Evolutionary conservation across 768 basidiomycete species (phyloP).

Genomic region (Lentinula raphanica): DNA sequence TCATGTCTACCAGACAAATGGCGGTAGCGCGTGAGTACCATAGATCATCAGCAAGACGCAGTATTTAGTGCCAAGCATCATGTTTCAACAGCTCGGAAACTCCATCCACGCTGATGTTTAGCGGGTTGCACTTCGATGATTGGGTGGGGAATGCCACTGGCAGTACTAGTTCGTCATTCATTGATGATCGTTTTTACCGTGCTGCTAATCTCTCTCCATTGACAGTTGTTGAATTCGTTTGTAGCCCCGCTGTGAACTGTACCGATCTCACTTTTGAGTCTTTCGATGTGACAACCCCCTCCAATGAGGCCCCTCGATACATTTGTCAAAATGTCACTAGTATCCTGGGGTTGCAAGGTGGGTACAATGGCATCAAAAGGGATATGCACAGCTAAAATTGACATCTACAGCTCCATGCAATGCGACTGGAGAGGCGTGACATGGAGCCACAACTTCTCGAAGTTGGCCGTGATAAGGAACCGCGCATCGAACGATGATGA

Average conservation of each 20-base stretch:
- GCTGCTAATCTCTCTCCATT: neutral
- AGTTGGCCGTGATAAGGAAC: no score
- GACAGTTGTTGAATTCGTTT: conserved; percentile 45
- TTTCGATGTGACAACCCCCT: conserved; percentile 35
- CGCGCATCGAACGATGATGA: no score
- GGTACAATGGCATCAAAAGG: neutral
- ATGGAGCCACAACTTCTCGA: no score
- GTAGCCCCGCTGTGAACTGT: conserved; percentile 45
- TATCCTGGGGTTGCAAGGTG: conserved; percentile 23
- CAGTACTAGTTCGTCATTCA: conserved; percentile 27
- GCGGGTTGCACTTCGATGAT: conserved; percentile 38
- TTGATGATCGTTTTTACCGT: neutral
- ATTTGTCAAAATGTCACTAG: conserved; percentile 45
- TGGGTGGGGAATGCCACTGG: conserved; percentile 43
- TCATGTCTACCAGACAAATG: conserved; percentile 49
- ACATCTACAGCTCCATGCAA: neutral
- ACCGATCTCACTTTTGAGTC: conserved; percentile 35
- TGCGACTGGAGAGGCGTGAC: neutral
- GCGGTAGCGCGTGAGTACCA: conserved; percentile 36
- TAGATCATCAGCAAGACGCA: neutral
- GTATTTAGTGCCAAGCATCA: neutral
- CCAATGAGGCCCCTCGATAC: conserved; percentile 28
- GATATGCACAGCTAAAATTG: neutral
- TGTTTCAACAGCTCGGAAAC: conserved; percentile 36
- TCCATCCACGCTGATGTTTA: conserved; percentile 44